A percentile compares a stretch with the other conserved stretches of the same genome.
phyloP scores from a whole-genome alignment of 179 eudicot species.

The Dionaea muscipula region DNA sequence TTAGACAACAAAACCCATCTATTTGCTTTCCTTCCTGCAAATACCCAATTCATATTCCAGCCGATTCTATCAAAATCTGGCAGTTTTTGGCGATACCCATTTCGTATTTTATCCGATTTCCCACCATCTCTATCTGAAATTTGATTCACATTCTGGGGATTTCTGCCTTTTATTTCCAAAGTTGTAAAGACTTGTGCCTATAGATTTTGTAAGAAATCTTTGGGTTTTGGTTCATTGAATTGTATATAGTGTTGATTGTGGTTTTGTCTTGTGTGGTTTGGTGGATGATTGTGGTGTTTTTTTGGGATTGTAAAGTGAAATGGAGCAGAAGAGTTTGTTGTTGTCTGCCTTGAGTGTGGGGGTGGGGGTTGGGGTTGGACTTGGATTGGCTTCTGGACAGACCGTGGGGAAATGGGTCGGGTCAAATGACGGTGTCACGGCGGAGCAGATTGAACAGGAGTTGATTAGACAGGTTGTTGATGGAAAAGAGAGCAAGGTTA shows the following conservation, averaged over 20 bases:
- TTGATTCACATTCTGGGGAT: neutral
- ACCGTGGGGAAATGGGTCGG: constrained; percentile 32
- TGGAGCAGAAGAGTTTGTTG: constrained; percentile 35
- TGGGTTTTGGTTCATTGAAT: neutral
- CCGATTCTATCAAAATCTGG: neutral
- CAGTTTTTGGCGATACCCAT: neutral
- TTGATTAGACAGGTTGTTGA: constrained; percentile 37
- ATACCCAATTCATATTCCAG: neutral
- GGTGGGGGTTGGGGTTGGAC: constrained; percentile 27
- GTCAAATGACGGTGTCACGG: constrained; percentile 37
- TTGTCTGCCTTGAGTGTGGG: constrained; percentile 34
- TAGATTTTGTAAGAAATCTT: too few relatives aligned
- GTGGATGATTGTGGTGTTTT: neutral
- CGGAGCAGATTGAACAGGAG: constrained; percentile 56
- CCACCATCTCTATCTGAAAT: neutral
- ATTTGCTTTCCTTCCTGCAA: neutral
- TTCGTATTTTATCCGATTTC: neutral
- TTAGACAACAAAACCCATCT: too few relatives aligned
- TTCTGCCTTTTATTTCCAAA: neutral
- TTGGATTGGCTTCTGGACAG: constrained; percentile 32
- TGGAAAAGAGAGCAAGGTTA: constrained; percentile 45
- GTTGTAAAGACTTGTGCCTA: neutral
- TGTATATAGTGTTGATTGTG: neutral
- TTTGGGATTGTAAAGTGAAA: neutral
- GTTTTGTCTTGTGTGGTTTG: neutral